Evolutionary conservation across 2,329 filamentous ascomycete genomes (phyloP).

Genomic region (Fusarium decemcellulare): DNA sequence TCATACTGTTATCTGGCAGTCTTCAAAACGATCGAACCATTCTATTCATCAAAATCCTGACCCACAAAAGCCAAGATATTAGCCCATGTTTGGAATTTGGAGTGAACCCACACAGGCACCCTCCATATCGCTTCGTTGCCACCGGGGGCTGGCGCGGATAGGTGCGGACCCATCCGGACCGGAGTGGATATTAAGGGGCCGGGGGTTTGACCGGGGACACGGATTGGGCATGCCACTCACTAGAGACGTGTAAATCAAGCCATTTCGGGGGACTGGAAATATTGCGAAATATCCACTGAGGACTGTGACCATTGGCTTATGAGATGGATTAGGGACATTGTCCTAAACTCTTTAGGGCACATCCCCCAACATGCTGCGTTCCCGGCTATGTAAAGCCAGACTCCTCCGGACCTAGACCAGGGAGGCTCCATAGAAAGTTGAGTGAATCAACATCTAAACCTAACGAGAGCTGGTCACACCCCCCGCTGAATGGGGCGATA

Average conservation of each 20-base stretch:
- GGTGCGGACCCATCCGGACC: conserved; percentile 17
- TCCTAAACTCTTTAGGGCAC: background rate
- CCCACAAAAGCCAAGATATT: too few relatives aligned
- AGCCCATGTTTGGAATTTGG: background rate
- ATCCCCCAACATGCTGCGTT: too few relatives aligned
- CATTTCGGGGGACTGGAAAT: background rate
- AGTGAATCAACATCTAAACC: conserved; percentile 29
- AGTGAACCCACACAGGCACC: too few relatives aligned
- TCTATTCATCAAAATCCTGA: too few relatives aligned
- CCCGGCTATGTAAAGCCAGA: background rate
- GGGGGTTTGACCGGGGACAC: background rate
- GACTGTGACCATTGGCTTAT: background rate
- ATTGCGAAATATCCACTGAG: background rate
- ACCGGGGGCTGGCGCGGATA: conserved; percentile 4
- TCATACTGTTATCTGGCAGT: too few relatives aligned
- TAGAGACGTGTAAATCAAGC: background rate
- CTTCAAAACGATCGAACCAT: too few relatives aligned
- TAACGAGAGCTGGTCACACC: conserved; percentile 20
- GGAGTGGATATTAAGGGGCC: background rate
- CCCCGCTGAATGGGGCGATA: conserved; percentile 25
- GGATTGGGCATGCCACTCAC: too few relatives aligned
- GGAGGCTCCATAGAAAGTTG: conserved; percentile 32
- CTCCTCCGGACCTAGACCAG: conserved; percentile 17
- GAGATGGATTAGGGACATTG: background rate
- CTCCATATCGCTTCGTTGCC: background rate